phyloP scores from a whole-genome alignment of 225 moss, liverwort and hornwort genomes.

The Bryoerythrophyllum caledonicum region DNA sequence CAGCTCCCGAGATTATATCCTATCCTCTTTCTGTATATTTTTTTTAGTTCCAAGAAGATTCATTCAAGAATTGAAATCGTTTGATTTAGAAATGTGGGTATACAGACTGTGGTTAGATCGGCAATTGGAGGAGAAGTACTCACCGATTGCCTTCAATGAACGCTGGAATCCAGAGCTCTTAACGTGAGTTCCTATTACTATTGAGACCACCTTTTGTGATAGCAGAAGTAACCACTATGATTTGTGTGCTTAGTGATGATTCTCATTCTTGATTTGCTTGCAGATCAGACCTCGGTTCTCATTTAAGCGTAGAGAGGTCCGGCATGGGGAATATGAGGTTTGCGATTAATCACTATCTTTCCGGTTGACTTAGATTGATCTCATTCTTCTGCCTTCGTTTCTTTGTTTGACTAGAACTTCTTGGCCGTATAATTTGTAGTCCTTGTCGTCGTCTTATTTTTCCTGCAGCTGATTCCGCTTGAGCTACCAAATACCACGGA shows the following conservation, averaged over 20 bases:
- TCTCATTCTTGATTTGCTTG: conserved; percentile 9
- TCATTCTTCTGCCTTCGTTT: not conserved
- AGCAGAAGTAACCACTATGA: not conserved
- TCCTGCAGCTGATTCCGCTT: conserved; percentile 60
- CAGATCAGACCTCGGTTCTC: conserved; percentile 85
- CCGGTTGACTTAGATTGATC: conserved; percentile 1
- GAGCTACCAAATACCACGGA: conserved; percentile 78
- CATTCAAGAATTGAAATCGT: conserved; percentile 1
- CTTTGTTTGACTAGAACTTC: not conserved
- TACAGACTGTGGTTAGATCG: conserved; percentile 78
- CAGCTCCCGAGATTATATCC: not conserved
- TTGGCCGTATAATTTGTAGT: not conserved
- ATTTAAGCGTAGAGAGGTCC: conserved; percentile 87
- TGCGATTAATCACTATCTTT: not conserved
- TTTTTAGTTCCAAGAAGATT: conserved; percentile 4
- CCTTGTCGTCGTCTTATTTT: too few relatives aligned
- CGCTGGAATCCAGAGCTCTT: conserved; percentile 69
- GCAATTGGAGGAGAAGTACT: conserved; percentile 89
- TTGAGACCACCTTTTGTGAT: not conserved
- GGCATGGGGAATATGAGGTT: conserved; percentile 88
- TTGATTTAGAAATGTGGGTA: conserved; percentile 6
- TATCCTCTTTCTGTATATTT: not conserved
- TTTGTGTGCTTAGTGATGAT: not conserved
- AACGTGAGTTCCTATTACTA: conserved; percentile 39
- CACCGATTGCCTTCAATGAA: conserved; percentile 84